These are phyloP conservation scores for Populus hybrid DNA, from an alignment of 441 rosid genomes.

Conservation along the genomic window DNA sequence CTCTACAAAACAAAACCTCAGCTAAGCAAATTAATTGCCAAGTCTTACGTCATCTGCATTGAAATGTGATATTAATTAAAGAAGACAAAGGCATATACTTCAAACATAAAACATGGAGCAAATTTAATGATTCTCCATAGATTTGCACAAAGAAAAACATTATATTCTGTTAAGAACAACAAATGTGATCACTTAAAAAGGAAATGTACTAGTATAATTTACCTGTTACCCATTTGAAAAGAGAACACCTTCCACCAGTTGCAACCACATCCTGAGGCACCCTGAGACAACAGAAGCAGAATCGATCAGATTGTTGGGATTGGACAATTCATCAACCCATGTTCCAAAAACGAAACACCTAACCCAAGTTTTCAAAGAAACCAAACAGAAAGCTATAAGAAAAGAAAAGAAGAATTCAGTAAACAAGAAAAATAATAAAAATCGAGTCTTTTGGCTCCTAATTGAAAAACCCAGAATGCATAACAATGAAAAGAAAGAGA, in stretches of 20 bases:
- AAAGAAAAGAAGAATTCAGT: not conserved
- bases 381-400: not conserved
- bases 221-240: slow-evolving; percentile 92
- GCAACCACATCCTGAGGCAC: slow-evolving; percentile 96
- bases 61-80: not conserved
- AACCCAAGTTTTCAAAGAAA: not conserved
- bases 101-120: not conserved
- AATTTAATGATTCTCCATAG: not conserved
- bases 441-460: not conserved
- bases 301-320: not conserved
- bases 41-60: not conserved
- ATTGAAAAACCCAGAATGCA: not conserved
- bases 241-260: slow-evolving; percentile 85
- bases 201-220: not conserved
- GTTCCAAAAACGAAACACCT: not conserved
- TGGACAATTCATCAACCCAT: not conserved
- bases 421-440: not conserved
- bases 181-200: not conserved
- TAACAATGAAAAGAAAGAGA: not conserved
- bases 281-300: slow-evolving; percentile 35
- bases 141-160: not conserved
- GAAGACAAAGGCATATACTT: not conserved
- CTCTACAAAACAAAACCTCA: not conserved
- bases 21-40: not conserved
- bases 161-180: not conserved